These are phyloP conservation scores for Polygonum aviculare DNA, from an alignment of 148 eudicot genomes.

Conservation along the genomic window DNA sequence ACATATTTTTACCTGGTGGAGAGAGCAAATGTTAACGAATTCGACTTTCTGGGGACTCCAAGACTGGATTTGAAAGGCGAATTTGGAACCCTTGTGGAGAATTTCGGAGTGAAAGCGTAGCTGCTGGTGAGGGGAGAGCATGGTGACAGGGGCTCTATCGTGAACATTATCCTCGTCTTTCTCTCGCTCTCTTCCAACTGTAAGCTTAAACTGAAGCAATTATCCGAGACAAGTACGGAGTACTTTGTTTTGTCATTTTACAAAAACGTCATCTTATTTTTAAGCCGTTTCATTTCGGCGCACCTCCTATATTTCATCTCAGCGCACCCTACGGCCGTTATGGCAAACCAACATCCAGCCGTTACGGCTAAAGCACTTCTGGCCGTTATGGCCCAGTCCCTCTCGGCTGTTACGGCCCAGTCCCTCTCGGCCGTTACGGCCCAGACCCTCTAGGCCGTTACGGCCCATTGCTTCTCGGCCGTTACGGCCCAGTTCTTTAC, in stretches of 20 bases:
- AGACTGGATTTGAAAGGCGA: conserved; percentile 24
- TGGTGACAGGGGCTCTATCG: conserved; percentile 31
- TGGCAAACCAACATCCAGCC: too few species aligned
- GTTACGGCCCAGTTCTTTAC: too few species aligned
- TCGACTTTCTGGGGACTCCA: conserved; percentile 24
- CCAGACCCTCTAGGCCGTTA: too few species aligned
- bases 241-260: background rate
- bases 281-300: too few species aligned
- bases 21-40: conserved; percentile 19
- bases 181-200: background rate
- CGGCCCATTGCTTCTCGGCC: too few species aligned
- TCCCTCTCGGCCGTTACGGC: too few species aligned
- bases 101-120: conserved; percentile 12
- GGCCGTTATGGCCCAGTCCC: too few species aligned
- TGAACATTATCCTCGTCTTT: conserved; percentile 46
- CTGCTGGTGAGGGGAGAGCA: conserved; percentile 22
- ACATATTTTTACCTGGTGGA: conserved; percentile 28
- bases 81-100: conserved; percentile 14
- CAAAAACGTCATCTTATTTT: too few species aligned
- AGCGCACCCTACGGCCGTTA: too few species aligned
- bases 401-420: too few species aligned
- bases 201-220: background rate
- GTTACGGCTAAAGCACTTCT: too few species aligned
- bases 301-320: too few species aligned
- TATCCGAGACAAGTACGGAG: background rate